These are phyloP conservation scores for Aspergillus sparsus DNA, from an alignment of 495 filamentous ascomycete species.

Conservation along the genomic window DNA sequence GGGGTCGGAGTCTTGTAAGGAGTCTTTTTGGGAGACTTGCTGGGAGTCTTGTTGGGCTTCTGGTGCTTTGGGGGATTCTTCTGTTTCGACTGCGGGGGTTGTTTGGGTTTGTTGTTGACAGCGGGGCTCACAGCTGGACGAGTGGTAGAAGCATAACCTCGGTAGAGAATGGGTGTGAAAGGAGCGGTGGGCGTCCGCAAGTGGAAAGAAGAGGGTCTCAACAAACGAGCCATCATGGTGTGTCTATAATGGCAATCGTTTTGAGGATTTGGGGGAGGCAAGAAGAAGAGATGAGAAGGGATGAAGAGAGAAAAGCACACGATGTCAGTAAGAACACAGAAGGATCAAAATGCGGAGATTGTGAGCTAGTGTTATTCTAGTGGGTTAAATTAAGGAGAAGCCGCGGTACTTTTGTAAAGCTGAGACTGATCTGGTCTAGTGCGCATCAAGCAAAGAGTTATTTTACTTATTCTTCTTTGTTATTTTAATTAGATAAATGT, in stretches of 20 bases:
- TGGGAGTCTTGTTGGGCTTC: neutral
- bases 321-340: neutral
- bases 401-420: too few relatives aligned
- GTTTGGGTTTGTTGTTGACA: neutral
- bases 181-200: conserved; percentile 6
- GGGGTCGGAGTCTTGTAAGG: neutral
- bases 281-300: neutral
- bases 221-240: conserved; percentile 12
- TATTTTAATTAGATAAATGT: too few relatives aligned
- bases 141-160: conserved; percentile 2
- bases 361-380: too few relatives aligned
- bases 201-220: conserved; percentile 7
- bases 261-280: too few relatives aligned
- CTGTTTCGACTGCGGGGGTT: too few relatives aligned
- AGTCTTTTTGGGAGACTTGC: neutral
- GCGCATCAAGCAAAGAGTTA: too few relatives aligned
- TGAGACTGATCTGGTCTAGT: too few relatives aligned
- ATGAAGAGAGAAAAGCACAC: neutral
- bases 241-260: neutral
- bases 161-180: conserved; percentile 2
- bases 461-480: too few relatives aligned
- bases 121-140: neutral
- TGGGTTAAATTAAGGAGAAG: too few relatives aligned
- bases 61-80: too few relatives aligned
- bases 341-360: neutral